phyloP scores from a whole-genome alignment of 2,329 filamentous ascomycete species.

The Ophiostoma piceae region DNA sequence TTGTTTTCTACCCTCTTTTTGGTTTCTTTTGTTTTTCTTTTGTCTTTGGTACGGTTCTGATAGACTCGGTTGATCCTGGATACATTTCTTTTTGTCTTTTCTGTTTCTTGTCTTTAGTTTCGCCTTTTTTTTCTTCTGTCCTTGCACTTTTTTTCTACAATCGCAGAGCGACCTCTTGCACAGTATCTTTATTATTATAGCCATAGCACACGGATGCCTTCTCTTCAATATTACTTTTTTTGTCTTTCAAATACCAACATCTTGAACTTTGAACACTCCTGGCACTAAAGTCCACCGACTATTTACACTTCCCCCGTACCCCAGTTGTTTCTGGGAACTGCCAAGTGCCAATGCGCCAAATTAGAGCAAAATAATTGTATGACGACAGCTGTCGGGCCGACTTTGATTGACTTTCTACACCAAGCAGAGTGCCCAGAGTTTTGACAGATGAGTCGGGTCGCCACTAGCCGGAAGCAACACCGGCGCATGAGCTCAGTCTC shows the following conservation, averaged over 20 bases:
- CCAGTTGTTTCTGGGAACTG: not conserved
- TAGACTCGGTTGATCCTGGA: conserved; percentile 4
- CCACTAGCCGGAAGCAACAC: not conserved
- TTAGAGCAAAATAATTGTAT: not conserved
- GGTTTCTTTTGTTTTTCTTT: not conserved
- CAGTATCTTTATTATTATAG: not conserved
- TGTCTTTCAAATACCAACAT: not conserved
- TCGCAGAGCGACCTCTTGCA: not conserved
- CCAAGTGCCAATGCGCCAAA: conserved; percentile 1
- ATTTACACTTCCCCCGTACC: not conserved
- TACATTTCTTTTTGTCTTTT: not conserved
- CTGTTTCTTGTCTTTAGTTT: not conserved
- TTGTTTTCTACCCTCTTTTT: not conserved
- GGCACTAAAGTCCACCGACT: not conserved
- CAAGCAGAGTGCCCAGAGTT: too few relatives aligned
- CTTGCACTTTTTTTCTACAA: not conserved
- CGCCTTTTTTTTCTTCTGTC: not conserved
- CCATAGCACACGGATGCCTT: not conserved
- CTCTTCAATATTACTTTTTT: not conserved
- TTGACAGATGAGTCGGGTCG: not conserved
- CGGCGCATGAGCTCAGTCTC: not conserved
- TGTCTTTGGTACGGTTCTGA: conserved; percentile 4
- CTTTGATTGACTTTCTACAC: not conserved
- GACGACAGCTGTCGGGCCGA: conserved; percentile 6
- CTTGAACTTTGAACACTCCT: not conserved